A percentile compares a stretch with the other conserved stretches of the same genome.
These are phyloP conservation scores for Penicillium paradoxum DNA, from an alignment of 495 filamentous ascomycete species.

Conservation along the genomic window DNA sequence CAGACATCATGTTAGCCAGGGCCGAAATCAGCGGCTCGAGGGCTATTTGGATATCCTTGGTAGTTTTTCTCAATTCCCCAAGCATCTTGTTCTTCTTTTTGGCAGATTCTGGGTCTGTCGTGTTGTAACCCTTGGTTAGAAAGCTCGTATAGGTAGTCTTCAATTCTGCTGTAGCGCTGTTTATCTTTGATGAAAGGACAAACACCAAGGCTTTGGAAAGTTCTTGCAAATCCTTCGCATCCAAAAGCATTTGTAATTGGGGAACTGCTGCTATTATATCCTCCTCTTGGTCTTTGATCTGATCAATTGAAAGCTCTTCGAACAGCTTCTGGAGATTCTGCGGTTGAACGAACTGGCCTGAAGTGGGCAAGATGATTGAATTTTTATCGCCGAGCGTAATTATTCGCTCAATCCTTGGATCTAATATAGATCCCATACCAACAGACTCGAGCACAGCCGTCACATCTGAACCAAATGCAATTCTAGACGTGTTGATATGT, in stretches of 20 bases:
- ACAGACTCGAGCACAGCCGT: neutral
- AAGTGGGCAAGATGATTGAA: neutral
- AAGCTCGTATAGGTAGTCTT: neutral
- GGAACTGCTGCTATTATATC: neutral
- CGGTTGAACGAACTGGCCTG: neutral
- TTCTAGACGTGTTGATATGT: neutral
- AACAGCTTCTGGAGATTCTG: neutral
- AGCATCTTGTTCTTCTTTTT: neutral
- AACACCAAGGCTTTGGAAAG: neutral
- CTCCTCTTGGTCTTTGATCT: neutral
- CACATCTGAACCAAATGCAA: neutral
- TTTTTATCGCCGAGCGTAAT: neutral
- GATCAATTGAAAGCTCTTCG: neutral
- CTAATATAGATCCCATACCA: neutral
- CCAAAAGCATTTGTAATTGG: neutral
- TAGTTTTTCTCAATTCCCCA: neutral
- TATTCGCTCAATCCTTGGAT: neutral
- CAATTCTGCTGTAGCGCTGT: neutral
- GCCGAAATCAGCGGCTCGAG: constrained; percentile 10
- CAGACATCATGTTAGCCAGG: constrained; percentile 21
- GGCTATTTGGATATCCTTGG: neutral
- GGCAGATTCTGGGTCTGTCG: neutral
- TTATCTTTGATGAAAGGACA: neutral
- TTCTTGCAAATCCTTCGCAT: neutral
- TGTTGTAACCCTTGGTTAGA: neutral